These are phyloP conservation scores for Beverwykella pulmonaria DNA, from an alignment of 495 filamentous ascomycete species.

Conservation along the genomic window DNA sequence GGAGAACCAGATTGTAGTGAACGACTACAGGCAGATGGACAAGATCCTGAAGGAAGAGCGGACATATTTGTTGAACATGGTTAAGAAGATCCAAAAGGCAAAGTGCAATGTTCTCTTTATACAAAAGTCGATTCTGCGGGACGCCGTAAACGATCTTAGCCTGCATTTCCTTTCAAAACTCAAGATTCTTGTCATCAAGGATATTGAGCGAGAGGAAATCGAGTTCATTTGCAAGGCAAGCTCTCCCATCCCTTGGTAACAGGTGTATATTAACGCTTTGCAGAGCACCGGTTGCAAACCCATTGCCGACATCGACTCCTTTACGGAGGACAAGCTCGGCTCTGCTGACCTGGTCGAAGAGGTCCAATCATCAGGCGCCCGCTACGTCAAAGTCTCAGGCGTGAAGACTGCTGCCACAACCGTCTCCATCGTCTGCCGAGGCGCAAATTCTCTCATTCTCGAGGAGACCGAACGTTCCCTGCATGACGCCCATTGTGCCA, in stretches of 20 bases:
- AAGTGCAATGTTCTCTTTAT: conserved; percentile 99
- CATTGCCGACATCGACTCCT: conserved; percentile 96
- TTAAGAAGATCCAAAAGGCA: conserved; percentile 99
- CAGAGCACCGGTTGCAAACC: conserved; percentile 93
- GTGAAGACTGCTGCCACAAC: conserved; percentile 82
- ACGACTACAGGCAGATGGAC: conserved; percentile 99
- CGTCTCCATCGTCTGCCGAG: conserved; percentile 88
- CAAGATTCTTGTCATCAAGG: conserved; percentile 92
- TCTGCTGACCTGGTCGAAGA: conserved; percentile 95
- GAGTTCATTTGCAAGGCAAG: conserved; percentile 94
- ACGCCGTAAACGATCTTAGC: conserved; percentile 95
- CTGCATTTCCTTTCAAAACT: conserved; percentile 97
- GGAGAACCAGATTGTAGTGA: conserved; percentile 98
- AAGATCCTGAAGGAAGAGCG: conserved; percentile 99
- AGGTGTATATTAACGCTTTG: conserved; percentile 3
- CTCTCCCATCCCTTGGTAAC: not conserved
- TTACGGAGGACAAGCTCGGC: conserved; percentile 98
- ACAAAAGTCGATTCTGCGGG: conserved; percentile 96
- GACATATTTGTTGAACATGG: conserved; percentile 95
- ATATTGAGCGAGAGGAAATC: conserved; percentile 97
- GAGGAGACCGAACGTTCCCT: conserved; percentile 95
- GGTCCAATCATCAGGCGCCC: conserved; percentile 78
- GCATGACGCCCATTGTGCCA: conserved; percentile 96
- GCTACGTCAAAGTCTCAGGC: conserved; percentile 92
- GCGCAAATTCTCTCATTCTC: conserved; percentile 90